Base-by-base conservation (phyloP, 2,329 filamentous ascomycete species). In the Metarhizium humberi region DNA sequence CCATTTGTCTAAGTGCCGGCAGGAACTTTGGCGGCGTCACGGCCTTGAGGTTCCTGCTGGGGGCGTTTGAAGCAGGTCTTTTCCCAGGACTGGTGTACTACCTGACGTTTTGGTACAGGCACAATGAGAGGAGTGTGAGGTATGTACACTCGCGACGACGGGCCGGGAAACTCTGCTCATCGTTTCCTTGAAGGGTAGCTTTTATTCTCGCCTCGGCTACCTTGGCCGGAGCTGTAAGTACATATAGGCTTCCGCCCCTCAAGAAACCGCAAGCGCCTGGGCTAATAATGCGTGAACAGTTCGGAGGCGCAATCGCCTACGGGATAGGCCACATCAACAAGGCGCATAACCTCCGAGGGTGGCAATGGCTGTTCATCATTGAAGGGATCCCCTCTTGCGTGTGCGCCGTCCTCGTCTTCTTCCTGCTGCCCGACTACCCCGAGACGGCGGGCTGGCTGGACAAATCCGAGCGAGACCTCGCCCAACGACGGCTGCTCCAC, bases 41-140 rank as follows among this genome's bases (percentile, higher is more conserved):
- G 1, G 85, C 76, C 6, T 83, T 86, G 58, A 81, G 87, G 6
- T 77, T 90, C 30, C 66, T 90, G 8, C 75, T 91, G 0, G 87
- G 87, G 4, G 73, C 81, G 5, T 80, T 86, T 46, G 87, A 91
- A 69, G 86, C 85, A 5, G 55, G 55, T 51, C 70, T 90, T 1
- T 89, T 89, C 58, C 69, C 69, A 0, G 68, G 69, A 0, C 70
- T 88, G 60, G 79, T 82, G 0, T 73, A 83, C 67, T 89, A 88
- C 61, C 72, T 91, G 50, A 90, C 87, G 0, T 82, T 89, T 58
- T 90, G 88, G 78, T 91, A 91, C 67, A 83, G 79, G 48, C 81
- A 82, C 60, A 78, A 81, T 18, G 87, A 91, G 69, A 78, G 88
- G 3, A 86, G 85, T 25, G 70, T 89, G n/a, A 78, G 69, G 66